Base-by-base conservation (phyloP, 108 stramenopile genomes). In the Nitzschia sp. region DNA sequence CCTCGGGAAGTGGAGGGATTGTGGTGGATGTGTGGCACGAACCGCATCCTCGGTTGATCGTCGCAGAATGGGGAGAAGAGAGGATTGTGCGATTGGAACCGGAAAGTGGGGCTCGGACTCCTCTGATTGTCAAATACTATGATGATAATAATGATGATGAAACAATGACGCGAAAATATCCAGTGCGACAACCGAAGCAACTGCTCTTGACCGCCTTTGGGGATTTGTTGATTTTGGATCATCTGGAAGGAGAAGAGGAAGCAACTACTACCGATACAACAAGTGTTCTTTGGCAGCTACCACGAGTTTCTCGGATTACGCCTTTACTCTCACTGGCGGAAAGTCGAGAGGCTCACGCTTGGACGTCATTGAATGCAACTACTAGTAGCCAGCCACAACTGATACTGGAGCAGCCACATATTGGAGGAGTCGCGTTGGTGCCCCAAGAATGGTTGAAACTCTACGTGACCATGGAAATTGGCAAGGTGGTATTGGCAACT, bases 11-110 rank as follows among this genome's bases (percentile, higher is more conserved):
- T 64, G 81, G 84, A 4, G 87, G 86, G 11, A 58, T 92, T 23
- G 76, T 84, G 4, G 69, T 87, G 17, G 82, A 83, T 26, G 2
- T 26, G 0, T 2, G n/a, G 1, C 47, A 64, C 8, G 47, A 50
- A 50, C 63, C 46, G 31, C 27, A 36, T 21, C n/a, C n/a, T n/a
- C 56, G 64, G 27, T 17, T 65, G 1, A 69, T 69, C 31, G 78
- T 92, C 31, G 81, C 83, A 0, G 91, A 92, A 68, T 86, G 82
- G 81, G 91, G 91, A 26, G 91, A 92, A 56, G 73, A 73, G 50
- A 75, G 91, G 16, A 85, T 92, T 52, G 67, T 85, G 21, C 76
- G 91, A 45, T 54, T 92, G 31, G 91, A 92, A 60, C 72, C 55
- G 25, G 76, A 82, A 31, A 84, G 68, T 45, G 91, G 91, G 2